Base-by-base conservation (phyloP, 768 basidiomycete species). In the Cantharellus anzutake region DNA sequence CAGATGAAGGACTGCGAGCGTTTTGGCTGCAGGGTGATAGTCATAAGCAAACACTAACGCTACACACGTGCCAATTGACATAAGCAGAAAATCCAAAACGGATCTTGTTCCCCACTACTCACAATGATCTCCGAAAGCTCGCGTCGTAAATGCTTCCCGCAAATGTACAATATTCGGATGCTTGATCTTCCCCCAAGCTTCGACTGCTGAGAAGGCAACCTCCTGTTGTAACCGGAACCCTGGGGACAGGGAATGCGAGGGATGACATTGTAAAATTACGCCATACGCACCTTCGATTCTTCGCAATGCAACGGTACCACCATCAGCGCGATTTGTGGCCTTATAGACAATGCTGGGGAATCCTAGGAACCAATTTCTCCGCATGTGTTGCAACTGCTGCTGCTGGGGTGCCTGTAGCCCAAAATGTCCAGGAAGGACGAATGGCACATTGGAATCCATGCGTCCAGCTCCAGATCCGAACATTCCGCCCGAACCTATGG, bases 101-200 rank as follows among this genome's bases (percentile, higher is more conserved):
- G 20, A 29, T 29, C 20, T 29, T 29, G 20, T 29, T 29, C 20
- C 20, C 20, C 37, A 5, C 7, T 11, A 74, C 84, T 57, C 66
- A 94, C 93, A 98, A 65, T 83, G 84, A 68, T 98, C 96, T 59
- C 82, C 81, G 70, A 99, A 99, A 0, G 86, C 80, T 38, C 83
- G 78, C 0, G 94, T 94, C 0, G 96, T 98, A 73, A 99, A 97
- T 0, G 94, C 96, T 68, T 98, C 96, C 56, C 80, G 78, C 29
- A 98, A 73, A 4, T 79, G 70, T 14, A 94, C 80, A 61, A 99
- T 83, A 63, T 79, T 83, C 0, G 96, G 92, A 71, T 98, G 94
- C 16, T 74, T 78, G 60, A 98, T 74, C 51, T 78, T 75, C 0
- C 81, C 80, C 96, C 96, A 99, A 14, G 80, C 73, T 64, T 96